Percentiles rank a stretch among this genome's conserved stretches.
phyloP scores from a whole-genome alignment of 768 basidiomycete species.

The Leccinum barrowsii region DNA sequence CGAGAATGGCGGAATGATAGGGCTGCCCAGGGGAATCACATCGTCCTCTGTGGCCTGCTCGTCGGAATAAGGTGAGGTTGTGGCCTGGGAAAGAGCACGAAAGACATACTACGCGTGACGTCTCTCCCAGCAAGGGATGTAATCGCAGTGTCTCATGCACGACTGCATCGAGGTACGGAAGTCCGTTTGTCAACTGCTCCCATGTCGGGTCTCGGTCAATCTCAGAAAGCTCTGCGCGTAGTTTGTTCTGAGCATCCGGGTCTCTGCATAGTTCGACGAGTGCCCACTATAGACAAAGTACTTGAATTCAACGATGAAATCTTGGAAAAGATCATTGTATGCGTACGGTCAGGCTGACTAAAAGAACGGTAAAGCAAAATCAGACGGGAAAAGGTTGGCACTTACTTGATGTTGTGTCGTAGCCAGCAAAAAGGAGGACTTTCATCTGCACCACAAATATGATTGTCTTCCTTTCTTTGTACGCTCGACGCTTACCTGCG shows the following conservation, averaged over 20 bases:
- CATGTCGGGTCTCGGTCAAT: slow-evolving; percentile 47
- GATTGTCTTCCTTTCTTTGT: neutral
- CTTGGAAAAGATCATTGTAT: neutral
- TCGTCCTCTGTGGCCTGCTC: slow-evolving; percentile 51
- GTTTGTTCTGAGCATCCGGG: slow-evolving; percentile 41
- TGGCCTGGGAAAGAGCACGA: neutral
- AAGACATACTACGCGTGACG: slow-evolving; percentile 9
- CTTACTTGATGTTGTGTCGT: slow-evolving; percentile 41
- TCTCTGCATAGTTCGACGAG: slow-evolving; percentile 50
- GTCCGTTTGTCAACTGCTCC: slow-evolving; percentile 45
- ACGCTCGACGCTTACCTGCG: slow-evolving; percentile 20
- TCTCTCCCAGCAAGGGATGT: slow-evolving; percentile 36
- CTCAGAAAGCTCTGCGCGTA: slow-evolving; percentile 50
- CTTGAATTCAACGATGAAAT: neutral
- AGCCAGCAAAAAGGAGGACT: slow-evolving; percentile 38
- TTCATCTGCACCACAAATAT: slow-evolving; percentile 26
- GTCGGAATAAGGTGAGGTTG: neutral
- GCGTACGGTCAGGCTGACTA: slow-evolving; percentile 26
- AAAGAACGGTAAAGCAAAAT: neutral
- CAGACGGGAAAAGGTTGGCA: neutral
- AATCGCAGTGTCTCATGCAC: slow-evolving; percentile 44
- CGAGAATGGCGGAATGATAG: slow-evolving; percentile 41
- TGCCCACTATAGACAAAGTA: slow-evolving; percentile 39
- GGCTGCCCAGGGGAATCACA: slow-evolving; percentile 49
- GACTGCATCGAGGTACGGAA: slow-evolving; percentile 56